Evolutionary conservation across 805 yeast species (phyloP), one percentile per base, ranked within the genome.

Genomic region (Hyphopichia homilentoma): DNA sequence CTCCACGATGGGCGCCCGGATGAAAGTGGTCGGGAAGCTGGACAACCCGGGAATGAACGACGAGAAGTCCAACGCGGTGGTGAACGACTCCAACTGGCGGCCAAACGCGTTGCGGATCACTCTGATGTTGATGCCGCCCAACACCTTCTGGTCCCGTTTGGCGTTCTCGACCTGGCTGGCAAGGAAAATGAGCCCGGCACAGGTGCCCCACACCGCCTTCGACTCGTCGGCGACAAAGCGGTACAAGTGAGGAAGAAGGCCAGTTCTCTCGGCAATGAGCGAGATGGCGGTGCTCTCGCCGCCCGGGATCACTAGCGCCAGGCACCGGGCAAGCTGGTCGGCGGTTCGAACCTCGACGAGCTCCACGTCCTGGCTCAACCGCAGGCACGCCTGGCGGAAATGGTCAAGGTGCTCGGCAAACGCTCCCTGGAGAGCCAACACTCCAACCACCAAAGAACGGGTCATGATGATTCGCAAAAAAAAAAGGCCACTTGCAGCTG

Each of bases 91-190:
- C 21, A 79, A 48, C 50, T 84, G 93, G 42, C 93, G 61, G 1
- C 94, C 94, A 58, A 83, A 84, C 1, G 87, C 87, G 51, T 84
- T 84, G 34, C 94, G 61, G 30, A 70, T 68, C 15, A 83, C 85
- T 21, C 67, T 63, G 4, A 84, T 75, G 43, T 77, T 75, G 47
- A 84, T 55, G 1, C 82, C 84, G 1, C 86, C 84, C 25, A 84
- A 59, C 3, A 78, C 52, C 35, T 71, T 59, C 41, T 83, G 82
- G 15, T 73, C 69, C 1, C 63, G 66, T 29, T 68, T 68, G 14
- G 77, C 81, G 46, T 75, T 70, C 11, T 67, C 59, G 22, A 80
- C 61, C 29, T 68, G 64, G 34, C 70, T 63, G 6, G 88, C 71
- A 16, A 84, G 60, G 41, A 83, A 68, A 32, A 84, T 84, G 44